A percentile compares a stretch with the other conserved stretches of the same genome.
Evolutionary conservation across 257 asterid species (phyloP).

Genomic region (Rubia yunnanensis): DNA sequence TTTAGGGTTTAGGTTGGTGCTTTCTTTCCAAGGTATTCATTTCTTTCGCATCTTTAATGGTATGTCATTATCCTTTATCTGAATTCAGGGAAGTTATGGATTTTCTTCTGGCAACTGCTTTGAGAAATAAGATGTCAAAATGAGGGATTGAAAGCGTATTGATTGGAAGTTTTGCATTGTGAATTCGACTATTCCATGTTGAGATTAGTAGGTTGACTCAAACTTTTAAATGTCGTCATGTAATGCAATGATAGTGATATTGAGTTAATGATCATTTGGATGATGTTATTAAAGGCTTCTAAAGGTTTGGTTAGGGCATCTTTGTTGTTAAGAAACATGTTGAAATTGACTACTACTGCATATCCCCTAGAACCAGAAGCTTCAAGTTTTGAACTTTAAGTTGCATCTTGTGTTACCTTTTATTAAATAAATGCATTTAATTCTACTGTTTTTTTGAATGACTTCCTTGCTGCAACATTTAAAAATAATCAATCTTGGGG

Average conservation of each 20-base stretch:
- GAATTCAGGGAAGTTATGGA: not conserved
- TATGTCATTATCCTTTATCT: not conserved
- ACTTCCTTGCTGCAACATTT: too few species aligned
- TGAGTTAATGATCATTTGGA: not conserved
- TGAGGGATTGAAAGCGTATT: not conserved
- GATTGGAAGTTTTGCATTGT: not conserved
- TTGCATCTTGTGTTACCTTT: not conserved
- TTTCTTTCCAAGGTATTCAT: slow-evolving; percentile 31
- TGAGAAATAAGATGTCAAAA: not conserved
- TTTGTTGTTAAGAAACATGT: too few species aligned
- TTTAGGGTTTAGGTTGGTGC: too few species aligned
- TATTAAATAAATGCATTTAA: not conserved
- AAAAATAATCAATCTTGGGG: too few species aligned
- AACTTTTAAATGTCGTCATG: not conserved
- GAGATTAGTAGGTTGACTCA: not conserved
- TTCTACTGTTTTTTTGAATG: too few species aligned
- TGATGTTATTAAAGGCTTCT: not conserved
- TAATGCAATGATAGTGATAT: not conserved
- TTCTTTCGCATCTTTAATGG: not conserved
- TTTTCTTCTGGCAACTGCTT: not conserved
- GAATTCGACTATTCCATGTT: not conserved
- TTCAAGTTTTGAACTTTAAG: not conserved
- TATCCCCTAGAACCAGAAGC: not conserved
- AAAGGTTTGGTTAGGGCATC: not conserved
- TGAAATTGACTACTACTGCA: not conserved